Conservation (phyloP, 140 eudicot species). For the Cichorium intybus region DNA sequence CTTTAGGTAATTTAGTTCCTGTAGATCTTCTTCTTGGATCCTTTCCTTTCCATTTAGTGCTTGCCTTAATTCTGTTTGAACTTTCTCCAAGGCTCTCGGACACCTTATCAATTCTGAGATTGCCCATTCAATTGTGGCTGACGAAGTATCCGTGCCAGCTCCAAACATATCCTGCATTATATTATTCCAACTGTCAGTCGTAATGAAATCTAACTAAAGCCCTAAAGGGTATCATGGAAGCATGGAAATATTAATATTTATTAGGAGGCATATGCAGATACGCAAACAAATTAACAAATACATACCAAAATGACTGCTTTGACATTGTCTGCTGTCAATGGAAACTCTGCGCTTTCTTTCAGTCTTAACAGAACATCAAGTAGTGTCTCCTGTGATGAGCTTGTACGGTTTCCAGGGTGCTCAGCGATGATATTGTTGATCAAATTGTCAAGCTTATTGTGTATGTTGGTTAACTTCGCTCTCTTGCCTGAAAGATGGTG, state of each 20-base stretch:
- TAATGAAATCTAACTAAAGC: background rate
- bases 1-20: background rate
- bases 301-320: conserved; percentile 12
- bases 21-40: conserved; percentile 6
- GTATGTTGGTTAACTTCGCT: background rate
- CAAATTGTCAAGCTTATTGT: background rate
- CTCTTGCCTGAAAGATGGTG: conserved; percentile 3
- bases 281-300: background rate
- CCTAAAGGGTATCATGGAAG: too few species aligned
- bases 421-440: background rate
- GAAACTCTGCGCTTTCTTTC: conserved; percentile 5
- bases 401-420: background rate
- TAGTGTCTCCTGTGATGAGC: background rate
- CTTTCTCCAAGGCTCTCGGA: conserved; percentile 7
- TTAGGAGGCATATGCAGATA: background rate
- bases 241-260: background rate
- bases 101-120: conserved; percentile 4
- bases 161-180: conserved; percentile 4
- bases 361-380: conserved; percentile 16
- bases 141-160: conserved; percentile 11
- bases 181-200: background rate
- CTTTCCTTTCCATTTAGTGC: conserved; percentile 7
- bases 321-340: conserved; percentile 3
- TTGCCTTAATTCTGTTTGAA: background rate
- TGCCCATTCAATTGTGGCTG: conserved; percentile 4